phyloP scores from a whole-genome alignment of 73 alveolate genomes.

The Durusdinium trenchii region DNA sequence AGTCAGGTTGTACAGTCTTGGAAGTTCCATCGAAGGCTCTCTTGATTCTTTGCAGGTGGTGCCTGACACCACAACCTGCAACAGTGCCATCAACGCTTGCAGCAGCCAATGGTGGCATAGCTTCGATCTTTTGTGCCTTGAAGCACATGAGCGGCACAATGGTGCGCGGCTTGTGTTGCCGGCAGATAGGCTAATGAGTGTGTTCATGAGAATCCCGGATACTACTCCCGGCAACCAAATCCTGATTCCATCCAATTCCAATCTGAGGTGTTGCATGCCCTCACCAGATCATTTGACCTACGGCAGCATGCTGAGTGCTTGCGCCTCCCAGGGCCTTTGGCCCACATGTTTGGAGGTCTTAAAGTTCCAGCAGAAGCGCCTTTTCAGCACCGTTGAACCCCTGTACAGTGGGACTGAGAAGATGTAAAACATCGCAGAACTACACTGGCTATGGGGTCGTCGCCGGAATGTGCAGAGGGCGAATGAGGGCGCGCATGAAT shows the following conservation, averaged over 20 bases:
- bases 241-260: background rate
- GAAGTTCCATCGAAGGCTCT: too few relatives aligned
- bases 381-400: too few relatives aligned
- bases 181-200: background rate
- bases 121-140: constrained; percentile 20
- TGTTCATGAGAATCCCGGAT: background rate
- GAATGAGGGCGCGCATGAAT: too few relatives aligned
- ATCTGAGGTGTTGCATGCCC: constrained; percentile 13
- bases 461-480: too few relatives aligned
- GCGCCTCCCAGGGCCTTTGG: too few relatives aligned
- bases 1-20: too few relatives aligned
- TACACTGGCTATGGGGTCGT: too few relatives aligned
- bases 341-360: too few relatives aligned
- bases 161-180: background rate
- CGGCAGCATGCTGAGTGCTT: background rate
- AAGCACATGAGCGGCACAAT: background rate
- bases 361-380: too few relatives aligned
- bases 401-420: too few relatives aligned
- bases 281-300: constrained; percentile 46
- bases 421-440: too few relatives aligned
- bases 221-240: background rate
- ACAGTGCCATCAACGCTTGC: background rate
- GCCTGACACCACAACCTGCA: constrained; percentile 21
- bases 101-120: constrained; percentile 55
- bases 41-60: too few relatives aligned